phyloP scores from a whole-genome alignment of 2,329 filamentous ascomycete species.

The Talaromyces sp. region DNA sequence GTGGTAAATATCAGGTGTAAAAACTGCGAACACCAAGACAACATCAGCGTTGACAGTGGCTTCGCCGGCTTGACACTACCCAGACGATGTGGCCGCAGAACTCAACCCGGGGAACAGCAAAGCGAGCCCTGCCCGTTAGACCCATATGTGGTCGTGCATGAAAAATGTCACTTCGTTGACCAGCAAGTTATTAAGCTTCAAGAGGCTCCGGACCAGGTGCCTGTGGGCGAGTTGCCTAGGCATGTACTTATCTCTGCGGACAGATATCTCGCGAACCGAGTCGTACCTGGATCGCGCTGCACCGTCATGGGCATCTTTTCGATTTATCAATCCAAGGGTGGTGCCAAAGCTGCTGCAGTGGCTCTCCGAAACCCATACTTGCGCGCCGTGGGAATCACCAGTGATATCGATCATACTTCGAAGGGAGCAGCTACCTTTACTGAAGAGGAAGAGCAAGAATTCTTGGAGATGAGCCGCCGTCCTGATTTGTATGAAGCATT shows the following conservation, averaged over 20 bases:
- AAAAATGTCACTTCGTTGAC: constrained; percentile 91
- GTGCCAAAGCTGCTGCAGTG: constrained; percentile 78
- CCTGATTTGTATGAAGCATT: constrained; percentile 91
- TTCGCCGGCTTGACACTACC: constrained; percentile 86
- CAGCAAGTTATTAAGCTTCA: constrained; percentile 98
- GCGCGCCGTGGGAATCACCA: constrained; percentile 85
- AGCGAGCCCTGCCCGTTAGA: constrained; percentile 81
- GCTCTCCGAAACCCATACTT: constrained; percentile 95
- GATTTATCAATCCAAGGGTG: constrained; percentile 90
- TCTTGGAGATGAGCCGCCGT: constrained; percentile 80
- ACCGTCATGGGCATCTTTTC: constrained; percentile 97
- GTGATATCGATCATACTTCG: constrained; percentile 81
- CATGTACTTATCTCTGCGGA: constrained; percentile 97
- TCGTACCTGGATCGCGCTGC: constrained; percentile 91
- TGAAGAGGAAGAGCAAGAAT: constrained; percentile 96
- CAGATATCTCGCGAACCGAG: constrained; percentile 88
- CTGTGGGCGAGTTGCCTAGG: constrained; percentile 88
- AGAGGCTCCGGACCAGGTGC: constrained; percentile 94
- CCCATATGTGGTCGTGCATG: constrained; percentile 92
- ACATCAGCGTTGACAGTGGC: constrained; percentile 72
- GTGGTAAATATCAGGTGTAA: constrained; percentile 81
- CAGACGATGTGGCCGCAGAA: constrained; percentile 65
- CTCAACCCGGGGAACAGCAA: constrained; percentile 59
- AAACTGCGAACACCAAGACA: constrained; percentile 70
- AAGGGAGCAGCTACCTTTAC: constrained; percentile 81